Percentiles rank a stretch among this genome's conserved stretches.
phyloP scores from a whole-genome alignment of 2,329 filamentous ascomycete genomes.

The Tolypocladium ovalisporum region DNA sequence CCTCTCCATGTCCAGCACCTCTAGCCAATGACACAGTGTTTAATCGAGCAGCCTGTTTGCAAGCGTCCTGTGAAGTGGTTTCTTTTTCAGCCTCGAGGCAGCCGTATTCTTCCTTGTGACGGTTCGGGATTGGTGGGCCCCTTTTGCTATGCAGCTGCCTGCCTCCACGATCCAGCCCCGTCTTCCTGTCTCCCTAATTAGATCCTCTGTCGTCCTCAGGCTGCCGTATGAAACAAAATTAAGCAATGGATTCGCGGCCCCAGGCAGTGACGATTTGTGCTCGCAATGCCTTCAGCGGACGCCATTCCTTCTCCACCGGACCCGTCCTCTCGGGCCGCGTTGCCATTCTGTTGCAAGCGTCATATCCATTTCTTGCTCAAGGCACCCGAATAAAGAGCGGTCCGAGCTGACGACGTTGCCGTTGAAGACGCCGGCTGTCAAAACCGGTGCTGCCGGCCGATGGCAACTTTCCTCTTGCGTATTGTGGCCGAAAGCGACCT shows the following conservation, averaged over 20 bases:
- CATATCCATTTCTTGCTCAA: background rate
- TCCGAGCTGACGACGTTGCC: background rate
- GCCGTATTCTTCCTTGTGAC: slow-evolving; percentile 10
- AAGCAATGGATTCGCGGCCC: background rate
- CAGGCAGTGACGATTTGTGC: background rate
- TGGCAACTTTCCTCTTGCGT: background rate
- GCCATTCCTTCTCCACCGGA: background rate
- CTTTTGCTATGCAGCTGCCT: background rate
- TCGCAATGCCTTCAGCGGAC: background rate
- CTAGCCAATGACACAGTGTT: slow-evolving; percentile 11
- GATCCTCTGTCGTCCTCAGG: background rate
- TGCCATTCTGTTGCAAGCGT: background rate
- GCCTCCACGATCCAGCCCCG: background rate
- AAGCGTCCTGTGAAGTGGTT: background rate
- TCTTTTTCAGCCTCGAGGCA: slow-evolving; percentile 14
- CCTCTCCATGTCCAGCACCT: background rate
- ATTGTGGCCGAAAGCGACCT: too few species aligned
- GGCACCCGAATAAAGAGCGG: background rate
- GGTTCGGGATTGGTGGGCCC: background rate
- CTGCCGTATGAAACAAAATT: background rate
- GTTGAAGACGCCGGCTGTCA: background rate
- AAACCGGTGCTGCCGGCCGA: background rate
- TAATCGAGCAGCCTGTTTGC: slow-evolving; percentile 17
- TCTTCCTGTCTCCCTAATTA: background rate
- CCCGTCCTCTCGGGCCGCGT: background rate